These are phyloP conservation scores for Trametes villosa DNA, from an alignment of 768 basidiomycete genomes.

Conservation along the genomic window DNA sequence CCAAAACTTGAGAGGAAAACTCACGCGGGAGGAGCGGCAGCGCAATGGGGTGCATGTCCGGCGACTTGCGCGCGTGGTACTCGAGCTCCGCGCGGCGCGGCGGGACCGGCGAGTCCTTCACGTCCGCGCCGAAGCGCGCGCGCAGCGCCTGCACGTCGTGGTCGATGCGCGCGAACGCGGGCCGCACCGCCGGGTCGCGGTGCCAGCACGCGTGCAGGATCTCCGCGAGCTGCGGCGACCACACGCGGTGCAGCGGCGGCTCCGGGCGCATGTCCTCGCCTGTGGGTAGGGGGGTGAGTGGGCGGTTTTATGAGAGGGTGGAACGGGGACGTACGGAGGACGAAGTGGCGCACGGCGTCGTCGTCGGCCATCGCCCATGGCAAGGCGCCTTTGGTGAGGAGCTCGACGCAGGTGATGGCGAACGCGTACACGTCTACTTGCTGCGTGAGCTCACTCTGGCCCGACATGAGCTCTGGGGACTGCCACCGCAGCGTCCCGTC, in stretches of 20 bases:
- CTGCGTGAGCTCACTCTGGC: constrained; percentile 36
- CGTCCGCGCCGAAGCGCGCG: constrained; percentile 40
- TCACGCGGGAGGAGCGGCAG: constrained; percentile 27
- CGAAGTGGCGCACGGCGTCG: constrained; percentile 36
- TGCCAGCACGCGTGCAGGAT: constrained; percentile 64
- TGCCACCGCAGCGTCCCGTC: constrained; percentile 59
- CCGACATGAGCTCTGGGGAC: constrained; percentile 44
- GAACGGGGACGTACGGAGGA: constrained; percentile 13
- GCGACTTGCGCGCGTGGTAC: constrained; percentile 29
- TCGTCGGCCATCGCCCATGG: constrained; percentile 38
- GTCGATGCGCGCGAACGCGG: constrained; percentile 55
- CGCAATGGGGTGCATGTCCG: constrained; percentile 32
- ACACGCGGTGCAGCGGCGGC: constrained; percentile 24
- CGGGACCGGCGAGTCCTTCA: constrained; percentile 38
- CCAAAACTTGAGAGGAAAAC: not conserved
- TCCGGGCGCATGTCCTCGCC: constrained; percentile 30
- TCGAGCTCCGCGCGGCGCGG: constrained; percentile 23
- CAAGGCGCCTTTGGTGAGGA: constrained; percentile 40
- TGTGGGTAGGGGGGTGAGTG: not conserved
- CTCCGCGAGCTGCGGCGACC: constrained; percentile 38
- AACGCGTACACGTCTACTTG: constrained; percentile 47
- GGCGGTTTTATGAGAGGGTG: not conserved
- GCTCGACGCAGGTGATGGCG: constrained; percentile 41
- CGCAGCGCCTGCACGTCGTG: constrained; percentile 50
- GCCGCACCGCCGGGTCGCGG: constrained; percentile 51